Evolutionary conservation across 1,139 yeast genomes (phyloP).

Genomic region (Hansenula sp.): DNA sequence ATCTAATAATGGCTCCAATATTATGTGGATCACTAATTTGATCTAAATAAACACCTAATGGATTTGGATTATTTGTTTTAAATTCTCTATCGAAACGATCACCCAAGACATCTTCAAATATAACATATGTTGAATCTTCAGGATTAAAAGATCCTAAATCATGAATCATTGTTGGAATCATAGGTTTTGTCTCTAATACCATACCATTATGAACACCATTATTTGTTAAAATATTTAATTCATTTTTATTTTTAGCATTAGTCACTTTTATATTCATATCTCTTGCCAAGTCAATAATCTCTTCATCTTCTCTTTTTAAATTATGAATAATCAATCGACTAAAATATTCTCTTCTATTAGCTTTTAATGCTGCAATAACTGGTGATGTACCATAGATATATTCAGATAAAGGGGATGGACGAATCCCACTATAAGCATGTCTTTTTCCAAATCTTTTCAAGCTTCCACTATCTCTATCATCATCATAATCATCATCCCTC

Average conservation of each 20-base stretch:
- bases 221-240: slow-evolving; percentile 54
- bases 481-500: slow-evolving; percentile 3
- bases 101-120: slow-evolving; percentile 21
- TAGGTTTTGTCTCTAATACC: slow-evolving; percentile 63
- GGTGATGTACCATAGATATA: slow-evolving; percentile 75
- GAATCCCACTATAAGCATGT: slow-evolving; percentile 13
- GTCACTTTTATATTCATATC: slow-evolving; percentile 40
- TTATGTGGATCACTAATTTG: slow-evolving; percentile 89
- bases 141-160: slow-evolving; percentile 31
- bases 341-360: slow-evolving; percentile 49
- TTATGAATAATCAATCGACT: slow-evolving; percentile 48
- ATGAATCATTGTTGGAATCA: slow-evolving; percentile 40
- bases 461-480: slow-evolving; percentile 11
- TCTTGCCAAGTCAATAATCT: slow-evolving; percentile 43
- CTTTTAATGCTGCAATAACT: slow-evolving; percentile 63
- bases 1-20: slow-evolving; percentile 79
- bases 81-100: slow-evolving; percentile 11
- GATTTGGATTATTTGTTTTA: slow-evolving; percentile 34
- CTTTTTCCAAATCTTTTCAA: slow-evolving; percentile 8
- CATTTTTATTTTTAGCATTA: slow-evolving; percentile 44
- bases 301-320: slow-evolving; percentile 31
- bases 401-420: slow-evolving; percentile 50
- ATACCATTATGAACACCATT: slow-evolving; percentile 83
- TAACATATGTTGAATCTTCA: slow-evolving; percentile 25
- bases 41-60: slow-evolving; percentile 75